A percentile compares a stretch with the other conserved stretches of the same genome.
These are phyloP conservation scores for Saprolegnia diclina DNA, from an alignment of 352 stramenopile species.

Conservation along the genomic window DNA sequence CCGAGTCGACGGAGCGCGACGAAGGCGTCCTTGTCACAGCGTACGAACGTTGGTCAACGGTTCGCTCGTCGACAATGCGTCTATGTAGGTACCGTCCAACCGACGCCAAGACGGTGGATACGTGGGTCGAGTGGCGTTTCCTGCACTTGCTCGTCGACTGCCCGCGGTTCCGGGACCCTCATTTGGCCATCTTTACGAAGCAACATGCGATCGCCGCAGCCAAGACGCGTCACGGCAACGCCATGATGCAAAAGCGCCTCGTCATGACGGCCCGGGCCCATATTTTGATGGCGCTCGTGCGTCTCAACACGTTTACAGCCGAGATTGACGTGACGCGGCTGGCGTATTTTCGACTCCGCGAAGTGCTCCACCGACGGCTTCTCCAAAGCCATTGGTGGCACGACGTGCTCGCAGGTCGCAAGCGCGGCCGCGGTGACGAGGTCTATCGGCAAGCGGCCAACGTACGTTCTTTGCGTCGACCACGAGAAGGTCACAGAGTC, in stretches of 20 bases:
- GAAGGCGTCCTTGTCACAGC: conserved; percentile 12
- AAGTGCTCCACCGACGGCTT: conserved; percentile 44
- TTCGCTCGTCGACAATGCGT: not conserved
- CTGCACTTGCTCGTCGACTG: conserved; percentile 42
- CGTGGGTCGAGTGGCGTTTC: conserved; percentile 64
- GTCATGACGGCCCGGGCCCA: conserved; percentile 31
- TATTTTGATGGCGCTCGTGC: conserved; percentile 44
- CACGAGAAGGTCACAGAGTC: not conserved
- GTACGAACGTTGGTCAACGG: not conserved
- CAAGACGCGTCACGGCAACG: conserved; percentile 2
- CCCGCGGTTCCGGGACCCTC: conserved; percentile 23
- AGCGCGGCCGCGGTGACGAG: conserved; percentile 64
- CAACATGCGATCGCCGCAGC: conserved; percentile 2
- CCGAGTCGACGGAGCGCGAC: conserved; percentile 3
- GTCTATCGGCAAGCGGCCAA: conserved; percentile 50
- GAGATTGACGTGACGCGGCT: conserved; percentile 63
- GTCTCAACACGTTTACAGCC: conserved; percentile 67
- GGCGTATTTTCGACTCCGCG: conserved; percentile 60
- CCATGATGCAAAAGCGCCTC: conserved; percentile 15
- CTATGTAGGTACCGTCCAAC: conserved; percentile 19
- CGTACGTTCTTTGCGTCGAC: not conserved
- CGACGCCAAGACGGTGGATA: conserved; percentile 30
- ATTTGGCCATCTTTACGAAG: conserved; percentile 21
- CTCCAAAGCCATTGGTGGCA: conserved; percentile 54
- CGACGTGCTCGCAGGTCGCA: conserved; percentile 47